phyloP scores from a whole-genome alignment of 2,329 filamentous ascomycete species.

The Chrysosporium keratinophilum region DNA sequence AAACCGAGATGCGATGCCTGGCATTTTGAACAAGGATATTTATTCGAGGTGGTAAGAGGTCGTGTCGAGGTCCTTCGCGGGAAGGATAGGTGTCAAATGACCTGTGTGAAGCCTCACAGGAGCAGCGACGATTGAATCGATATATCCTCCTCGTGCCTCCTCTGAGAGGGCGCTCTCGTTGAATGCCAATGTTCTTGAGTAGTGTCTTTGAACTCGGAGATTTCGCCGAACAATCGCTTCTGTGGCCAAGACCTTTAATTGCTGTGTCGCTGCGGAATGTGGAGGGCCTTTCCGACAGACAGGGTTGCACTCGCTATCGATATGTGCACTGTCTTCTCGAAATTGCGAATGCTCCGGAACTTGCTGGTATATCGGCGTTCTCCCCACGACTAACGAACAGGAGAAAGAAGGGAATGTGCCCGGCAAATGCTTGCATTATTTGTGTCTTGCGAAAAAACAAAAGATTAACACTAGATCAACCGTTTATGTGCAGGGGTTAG shows the following conservation, averaged over 20 bases:
- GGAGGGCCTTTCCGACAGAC: not conserved
- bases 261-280: not conserved
- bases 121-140: no score
- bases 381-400: not conserved
- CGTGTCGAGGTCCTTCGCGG: not conserved
- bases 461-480: not conserved
- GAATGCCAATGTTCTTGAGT: no score
- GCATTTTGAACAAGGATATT: conserved; percentile 4
- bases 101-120: no score
- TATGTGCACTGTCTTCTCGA: not conserved
- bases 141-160: no score
- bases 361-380: not conserved
- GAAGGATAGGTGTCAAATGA: no score
- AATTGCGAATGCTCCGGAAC: not conserved
- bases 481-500: not conserved
- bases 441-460: not conserved
- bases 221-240: not conserved
- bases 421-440: conserved; percentile 3
- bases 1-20: conserved; percentile 13
- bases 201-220: no score
- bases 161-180: no score
- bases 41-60: not conserved
- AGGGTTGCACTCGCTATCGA: not conserved
- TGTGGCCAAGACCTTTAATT: not conserved
- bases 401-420: not conserved